Evolutionary conservation across 305 asterid species (phyloP), one percentile per base, ranked within the genome.

Genomic region (Fraxinus floribunda): DNA sequence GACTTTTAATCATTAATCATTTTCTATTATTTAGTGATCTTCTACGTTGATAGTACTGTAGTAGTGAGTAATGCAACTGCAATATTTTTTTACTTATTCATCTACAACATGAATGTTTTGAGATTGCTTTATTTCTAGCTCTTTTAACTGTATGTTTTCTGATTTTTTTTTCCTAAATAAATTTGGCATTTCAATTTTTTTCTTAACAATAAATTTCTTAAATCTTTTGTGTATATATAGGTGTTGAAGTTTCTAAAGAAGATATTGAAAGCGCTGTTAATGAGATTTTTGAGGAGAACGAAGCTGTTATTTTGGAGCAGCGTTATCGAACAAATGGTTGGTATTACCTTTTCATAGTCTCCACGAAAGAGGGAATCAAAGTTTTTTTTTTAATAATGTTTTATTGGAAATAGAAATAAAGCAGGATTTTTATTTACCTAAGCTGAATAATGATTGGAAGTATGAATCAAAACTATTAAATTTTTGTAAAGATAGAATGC

Each of bases 261-360:
- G 98, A 94, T 77, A 94, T 91, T 82, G 86, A 92, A 83, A 72
- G 29, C 16, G 88, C 93, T 74, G 94, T 86, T 38, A 83, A 91
- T 88, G 97, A 91, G 86, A 88, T 89, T 46, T 92, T 94, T 89
- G 95, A 91, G 80, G 97, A 89, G 88, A 92, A 89, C 46, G 89
- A 85, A 85, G 78, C 93, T 75, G 81, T 73, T 81, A 93, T 96
- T 80, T 10, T 92, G 83, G 98, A 94, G 91, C 94, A 92, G 89
- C 95, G 98, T 5, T 94, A 96, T 84, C 90, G 97, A 20, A 93
- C 94, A 77, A 92, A 91, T 86, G 98, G 99, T 95, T 77, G 49
- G 96, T 84, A 32, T 57, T 86, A 52, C 84, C 49, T 84, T 80
- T 79, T 79, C 49, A 5, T 60, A 75, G 44, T 80, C 49, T 49